phyloP scores from a whole-genome alignment of 2,329 filamentous ascomycete genomes.

The Xylariales sp. region DNA sequence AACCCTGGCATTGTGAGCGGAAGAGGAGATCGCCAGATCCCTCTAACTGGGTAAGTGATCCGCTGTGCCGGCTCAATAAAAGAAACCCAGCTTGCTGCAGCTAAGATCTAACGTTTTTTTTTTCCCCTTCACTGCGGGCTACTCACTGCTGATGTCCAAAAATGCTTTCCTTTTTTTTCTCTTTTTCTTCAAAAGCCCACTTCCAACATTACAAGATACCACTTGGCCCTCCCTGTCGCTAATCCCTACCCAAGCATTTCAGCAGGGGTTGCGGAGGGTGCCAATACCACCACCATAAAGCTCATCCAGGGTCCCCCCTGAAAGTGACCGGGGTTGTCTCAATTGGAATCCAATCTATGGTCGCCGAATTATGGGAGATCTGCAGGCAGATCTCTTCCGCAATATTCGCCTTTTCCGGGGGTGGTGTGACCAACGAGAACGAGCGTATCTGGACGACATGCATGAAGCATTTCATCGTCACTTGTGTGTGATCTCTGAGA shows the following conservation, averaged over 20 bases:
- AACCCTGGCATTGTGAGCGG: constrained; percentile 2
- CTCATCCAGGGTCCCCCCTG: background rate
- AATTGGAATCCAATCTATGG: constrained; percentile 3
- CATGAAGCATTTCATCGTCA: too few relatives aligned
- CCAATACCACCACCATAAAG: background rate
- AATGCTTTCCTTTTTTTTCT: too few relatives aligned
- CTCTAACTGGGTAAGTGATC: constrained; percentile 7
- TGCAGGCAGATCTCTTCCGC: constrained; percentile 4
- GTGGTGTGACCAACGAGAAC: constrained; percentile 3
- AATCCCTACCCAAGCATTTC: constrained; percentile 15
- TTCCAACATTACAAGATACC: too few relatives aligned
- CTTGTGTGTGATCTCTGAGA: too few relatives aligned
- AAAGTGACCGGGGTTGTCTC: background rate
- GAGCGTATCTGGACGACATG: too few relatives aligned
- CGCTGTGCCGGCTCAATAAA: constrained; percentile 6
- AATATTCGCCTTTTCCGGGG: constrained; percentile 3
- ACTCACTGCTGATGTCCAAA: too few relatives aligned
- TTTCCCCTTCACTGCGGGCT: too few relatives aligned
- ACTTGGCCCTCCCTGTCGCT: constrained; percentile 14
- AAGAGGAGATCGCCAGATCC: constrained; percentile 2
- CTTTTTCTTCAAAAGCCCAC: too few relatives aligned
- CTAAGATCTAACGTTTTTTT: constrained; percentile 5
- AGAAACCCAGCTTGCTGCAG: constrained; percentile 6
- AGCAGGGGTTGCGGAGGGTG: constrained; percentile 1
- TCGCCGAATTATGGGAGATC: constrained; percentile 7